phyloP scores from a whole-genome alignment of 2,329 filamentous ascomycete species.

The Paecilomyces fulvus region DNA sequence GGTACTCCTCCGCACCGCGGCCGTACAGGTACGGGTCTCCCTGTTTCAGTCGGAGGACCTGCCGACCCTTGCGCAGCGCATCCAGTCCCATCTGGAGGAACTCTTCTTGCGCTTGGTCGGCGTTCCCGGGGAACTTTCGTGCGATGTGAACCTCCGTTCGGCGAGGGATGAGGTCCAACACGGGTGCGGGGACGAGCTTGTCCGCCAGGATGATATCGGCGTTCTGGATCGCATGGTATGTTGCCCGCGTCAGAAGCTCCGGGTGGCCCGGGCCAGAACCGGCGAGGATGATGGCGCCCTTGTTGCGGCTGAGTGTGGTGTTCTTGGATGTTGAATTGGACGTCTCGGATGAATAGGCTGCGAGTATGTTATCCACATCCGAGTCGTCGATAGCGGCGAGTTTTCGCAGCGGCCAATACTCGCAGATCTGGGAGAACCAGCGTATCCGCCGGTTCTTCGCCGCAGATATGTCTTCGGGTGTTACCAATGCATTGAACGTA shows the following conservation, averaged over 20 bases:
- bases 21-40: conserved; percentile 96
- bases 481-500: conserved; percentile 75
- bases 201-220: conserved; percentile 45
- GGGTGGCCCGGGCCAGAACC: conserved; percentile 91
- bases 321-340: conserved; percentile 8
- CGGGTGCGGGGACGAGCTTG: conserved; percentile 59
- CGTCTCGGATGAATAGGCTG: conserved; percentile 50
- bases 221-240: conserved; percentile 39
- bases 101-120: conserved; percentile 86
- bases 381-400: conserved; percentile 71
- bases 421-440: conserved; percentile 93
- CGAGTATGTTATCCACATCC: conserved; percentile 69
- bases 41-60: conserved; percentile 85
- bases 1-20: conserved; percentile 84
- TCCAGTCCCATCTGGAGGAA: conserved; percentile 69
- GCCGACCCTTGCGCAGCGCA: conserved; percentile 60
- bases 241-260: conserved; percentile 69
- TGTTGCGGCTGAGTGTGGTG: conserved; percentile 18
- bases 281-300: conserved; percentile 73
- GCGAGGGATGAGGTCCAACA: conserved; percentile 83
- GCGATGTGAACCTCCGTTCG: conserved; percentile 85
- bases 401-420: conserved; percentile 89
- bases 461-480: conserved; percentile 61
- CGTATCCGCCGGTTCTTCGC: conserved; percentile 75
- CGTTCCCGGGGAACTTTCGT: conserved; percentile 95